Percentiles rank a stretch among this genome's conserved stretches.
These are phyloP conservation scores for Nemania serpens DNA, from an alignment of 2,329 filamentous ascomycete species.

Conservation along the genomic window DNA sequence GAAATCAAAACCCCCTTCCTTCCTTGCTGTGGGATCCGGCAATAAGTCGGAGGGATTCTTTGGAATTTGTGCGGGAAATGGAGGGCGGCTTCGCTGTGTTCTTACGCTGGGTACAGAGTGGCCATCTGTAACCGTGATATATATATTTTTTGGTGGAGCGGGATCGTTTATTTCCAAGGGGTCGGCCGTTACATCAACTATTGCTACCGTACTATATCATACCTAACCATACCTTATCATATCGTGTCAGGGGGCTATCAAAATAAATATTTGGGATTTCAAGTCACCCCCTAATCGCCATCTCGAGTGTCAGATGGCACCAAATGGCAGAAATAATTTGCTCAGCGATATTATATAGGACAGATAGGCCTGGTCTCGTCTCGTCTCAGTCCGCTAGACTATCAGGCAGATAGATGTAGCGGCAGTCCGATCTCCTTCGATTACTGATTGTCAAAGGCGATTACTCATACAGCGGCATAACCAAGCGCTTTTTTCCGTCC, in stretches of 20 bases:
- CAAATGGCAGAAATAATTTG: too few relatives aligned
- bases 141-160: conserved; percentile 5
- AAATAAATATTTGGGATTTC: conserved; percentile 6
- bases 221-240: too few relatives aligned
- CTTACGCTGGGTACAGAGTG: conserved; percentile 6
- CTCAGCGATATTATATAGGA: too few relatives aligned
- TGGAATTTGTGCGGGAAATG: not conserved
- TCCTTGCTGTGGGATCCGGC: not conserved
- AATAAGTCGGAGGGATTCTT: not conserved
- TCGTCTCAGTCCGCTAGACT: not conserved
- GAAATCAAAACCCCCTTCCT: too few relatives aligned
- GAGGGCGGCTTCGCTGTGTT: not conserved
- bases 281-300: not conserved
- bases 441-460: not conserved
- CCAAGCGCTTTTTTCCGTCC: conserved; percentile 17
- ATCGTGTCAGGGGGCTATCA: not conserved
- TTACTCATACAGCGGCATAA: conserved; percentile 30
- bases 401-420: not conserved
- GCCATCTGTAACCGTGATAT: not conserved
- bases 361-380: too few relatives aligned
- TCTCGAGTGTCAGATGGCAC: not conserved
- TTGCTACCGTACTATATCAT: not conserved
- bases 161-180: not conserved
- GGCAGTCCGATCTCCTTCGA: not conserved
- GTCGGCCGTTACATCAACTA: not conserved